Conservation (phyloP, 2,329 filamentous ascomycete species). For the Colletotrichum musicola region DNA sequence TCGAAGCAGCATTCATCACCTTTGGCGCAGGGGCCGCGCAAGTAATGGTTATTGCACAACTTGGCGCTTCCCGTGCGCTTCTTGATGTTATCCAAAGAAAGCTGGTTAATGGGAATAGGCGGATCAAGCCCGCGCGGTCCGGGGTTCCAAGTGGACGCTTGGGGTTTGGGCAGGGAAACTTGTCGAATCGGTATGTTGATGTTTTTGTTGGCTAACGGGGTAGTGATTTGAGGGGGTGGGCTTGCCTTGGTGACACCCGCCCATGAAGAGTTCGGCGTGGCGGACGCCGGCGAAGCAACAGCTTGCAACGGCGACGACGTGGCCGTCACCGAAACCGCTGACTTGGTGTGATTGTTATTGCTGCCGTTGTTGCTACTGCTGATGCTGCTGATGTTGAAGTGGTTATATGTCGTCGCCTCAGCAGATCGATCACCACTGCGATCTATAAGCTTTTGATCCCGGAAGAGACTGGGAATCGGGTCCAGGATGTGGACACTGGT, state of each 20-base stretch:
- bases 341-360: slow-evolving; percentile 1
- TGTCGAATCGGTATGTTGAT: slow-evolving; percentile 38
- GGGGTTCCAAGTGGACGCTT: slow-evolving; percentile 62
- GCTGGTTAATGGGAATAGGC: slow-evolving; percentile 59
- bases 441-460: slow-evolving; percentile 63
- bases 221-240: slow-evolving; percentile 57
- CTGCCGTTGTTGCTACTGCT: no score
- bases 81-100: slow-evolving; percentile 67
- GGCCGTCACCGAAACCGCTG: slow-evolving; percentile 35
- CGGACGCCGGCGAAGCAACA: slow-evolving; percentile 43
- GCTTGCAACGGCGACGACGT: slow-evolving; percentile 44
- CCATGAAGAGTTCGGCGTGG: slow-evolving; percentile 49
- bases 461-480: slow-evolving; percentile 64
- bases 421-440: slow-evolving; percentile 43
- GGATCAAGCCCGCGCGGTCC: slow-evolving; percentile 67
- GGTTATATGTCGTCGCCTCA: slow-evolving; percentile 21
- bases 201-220: slow-evolving; percentile 55
- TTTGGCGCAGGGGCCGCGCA: slow-evolving; percentile 69
- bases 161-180: slow-evolving; percentile 39
- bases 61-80: slow-evolving; percentile 67
- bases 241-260: slow-evolving; percentile 57
- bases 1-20: slow-evolving; percentile 68
- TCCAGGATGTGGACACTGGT: slow-evolving; percentile 61
- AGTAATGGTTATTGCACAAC: slow-evolving; percentile 73
- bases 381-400: no score